These are phyloP conservation scores for Chaetomium sp. DNA, from an alignment of 2,329 filamentous ascomycete species.

Conservation along the genomic window DNA sequence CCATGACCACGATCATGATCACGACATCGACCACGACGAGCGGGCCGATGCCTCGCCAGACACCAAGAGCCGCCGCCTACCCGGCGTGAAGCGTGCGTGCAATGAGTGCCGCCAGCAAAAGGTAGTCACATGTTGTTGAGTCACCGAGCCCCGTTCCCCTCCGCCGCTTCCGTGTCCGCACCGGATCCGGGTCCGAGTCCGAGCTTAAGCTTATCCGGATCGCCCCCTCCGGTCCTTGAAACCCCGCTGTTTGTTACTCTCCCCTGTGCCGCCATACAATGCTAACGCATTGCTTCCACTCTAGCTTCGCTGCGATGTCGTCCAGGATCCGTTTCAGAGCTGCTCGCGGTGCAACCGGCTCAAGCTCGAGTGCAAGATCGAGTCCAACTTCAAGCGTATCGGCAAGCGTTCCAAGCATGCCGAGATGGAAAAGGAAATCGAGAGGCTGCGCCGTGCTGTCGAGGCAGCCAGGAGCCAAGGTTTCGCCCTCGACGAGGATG, in stretches of 20 bases:
- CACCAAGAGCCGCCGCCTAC: slow-evolving; percentile 51
- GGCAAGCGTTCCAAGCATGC: slow-evolving; percentile 80
- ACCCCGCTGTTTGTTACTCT: slow-evolving; percentile 6
- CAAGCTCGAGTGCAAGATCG: slow-evolving; percentile 81
- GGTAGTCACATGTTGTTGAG: slow-evolving; percentile 55
- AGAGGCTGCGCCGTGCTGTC: slow-evolving; percentile 64
- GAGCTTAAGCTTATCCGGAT: not conserved
- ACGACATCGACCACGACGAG: slow-evolving; percentile 52
- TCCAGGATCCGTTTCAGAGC: slow-evolving; percentile 76
- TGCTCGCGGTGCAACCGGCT: slow-evolving; percentile 79
- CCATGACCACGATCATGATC: slow-evolving; percentile 61
- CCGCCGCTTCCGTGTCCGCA: slow-evolving; percentile 16
- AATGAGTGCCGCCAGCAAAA: slow-evolving; percentile 87
- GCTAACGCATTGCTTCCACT: slow-evolving; percentile 26
- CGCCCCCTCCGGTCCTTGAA: slow-evolving; percentile 6
- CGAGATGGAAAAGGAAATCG: slow-evolving; percentile 84
- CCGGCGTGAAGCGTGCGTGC: slow-evolving; percentile 76
- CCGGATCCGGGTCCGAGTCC: slow-evolving; percentile 7
- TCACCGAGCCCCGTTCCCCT: slow-evolving; percentile 29
- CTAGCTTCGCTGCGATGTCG: slow-evolving; percentile 76
- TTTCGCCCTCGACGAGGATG: slow-evolving; percentile 58
- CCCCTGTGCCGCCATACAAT: not conserved
- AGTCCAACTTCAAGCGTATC: slow-evolving; percentile 83
- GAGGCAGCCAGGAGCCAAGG: slow-evolving; percentile 62
- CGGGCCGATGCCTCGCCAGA: slow-evolving; percentile 44